These are phyloP conservation scores for Letharia columbiana DNA, from an alignment of 495 filamentous ascomycete genomes.

Conservation along the genomic window DNA sequence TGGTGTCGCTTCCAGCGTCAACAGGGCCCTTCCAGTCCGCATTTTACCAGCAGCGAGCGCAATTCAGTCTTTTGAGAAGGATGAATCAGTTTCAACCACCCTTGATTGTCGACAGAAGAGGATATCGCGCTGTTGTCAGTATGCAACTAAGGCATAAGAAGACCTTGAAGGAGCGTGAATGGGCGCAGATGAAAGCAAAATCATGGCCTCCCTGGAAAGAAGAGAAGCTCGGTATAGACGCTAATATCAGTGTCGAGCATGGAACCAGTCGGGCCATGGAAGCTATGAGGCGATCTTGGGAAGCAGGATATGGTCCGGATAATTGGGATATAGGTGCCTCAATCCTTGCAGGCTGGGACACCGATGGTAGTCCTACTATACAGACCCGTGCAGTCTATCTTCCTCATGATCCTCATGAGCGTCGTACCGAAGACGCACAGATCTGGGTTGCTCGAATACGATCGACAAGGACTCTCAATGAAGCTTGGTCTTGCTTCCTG, in stretches of 20 bases:
- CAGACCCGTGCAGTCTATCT: constrained; percentile 46
- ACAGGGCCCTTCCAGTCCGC: constrained; percentile 41
- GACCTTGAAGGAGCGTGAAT: constrained; percentile 48
- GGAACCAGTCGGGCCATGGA: constrained; percentile 50
- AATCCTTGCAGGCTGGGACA: constrained; percentile 59
- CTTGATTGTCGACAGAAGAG: constrained; percentile 48
- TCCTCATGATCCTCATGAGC: neutral
- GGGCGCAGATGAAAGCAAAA: constrained; percentile 48
- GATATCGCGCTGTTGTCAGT: constrained; percentile 51
- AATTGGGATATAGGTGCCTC: constrained; percentile 47
- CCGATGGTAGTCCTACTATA: constrained; percentile 59
- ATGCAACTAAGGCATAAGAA: constrained; percentile 60
- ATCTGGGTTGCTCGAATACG: constrained; percentile 36
- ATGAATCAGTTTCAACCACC: constrained; percentile 53
- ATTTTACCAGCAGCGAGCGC: constrained; percentile 48
- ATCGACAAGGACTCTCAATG: constrained; percentile 58
- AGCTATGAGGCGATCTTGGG: constrained; percentile 49
- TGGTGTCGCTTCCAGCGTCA: constrained; percentile 47
- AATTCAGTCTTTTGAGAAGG: constrained; percentile 52
- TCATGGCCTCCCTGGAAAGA: constrained; percentile 70
- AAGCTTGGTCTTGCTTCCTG: constrained; percentile 65
- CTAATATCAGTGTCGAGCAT: constrained; percentile 45
- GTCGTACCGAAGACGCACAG: neutral
- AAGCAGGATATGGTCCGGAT: constrained; percentile 50
- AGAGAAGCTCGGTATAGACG: constrained; percentile 50